These are phyloP conservation scores for Pterocarpus macrocarpus DNA, from an alignment of 306 rosid species.

Conservation along the genomic window DNA sequence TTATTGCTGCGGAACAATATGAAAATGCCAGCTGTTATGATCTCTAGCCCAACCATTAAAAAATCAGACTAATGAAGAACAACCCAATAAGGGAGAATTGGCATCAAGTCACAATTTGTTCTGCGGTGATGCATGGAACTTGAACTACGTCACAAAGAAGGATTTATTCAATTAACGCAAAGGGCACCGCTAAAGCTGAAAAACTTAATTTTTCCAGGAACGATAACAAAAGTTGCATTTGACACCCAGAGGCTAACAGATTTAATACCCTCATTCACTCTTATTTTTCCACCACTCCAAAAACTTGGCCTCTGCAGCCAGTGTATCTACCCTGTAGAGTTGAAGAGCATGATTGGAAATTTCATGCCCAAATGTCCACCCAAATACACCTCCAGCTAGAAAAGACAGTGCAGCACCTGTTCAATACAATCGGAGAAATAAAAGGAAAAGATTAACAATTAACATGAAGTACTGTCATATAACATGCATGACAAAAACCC, in stretches of 20 bases:
- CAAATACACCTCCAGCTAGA: conserved; percentile 79
- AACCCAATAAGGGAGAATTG: background rate
- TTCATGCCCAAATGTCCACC: conserved; percentile 69
- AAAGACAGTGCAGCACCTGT: conserved; percentile 82
- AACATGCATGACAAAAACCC: conserved; percentile 1
- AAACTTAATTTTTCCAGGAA: conserved; percentile 48
- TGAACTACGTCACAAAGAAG: conserved; percentile 38
- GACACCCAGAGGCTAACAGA: conserved; percentile 26
- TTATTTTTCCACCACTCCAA: conserved; percentile 85
- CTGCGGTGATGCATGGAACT: conserved; percentile 7
- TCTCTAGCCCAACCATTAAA: conserved; percentile 11
- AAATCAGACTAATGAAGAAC: background rate
- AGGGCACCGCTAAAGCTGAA: conserved; percentile 43
- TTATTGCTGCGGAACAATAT: background rate
- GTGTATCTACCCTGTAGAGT: conserved; percentile 85
- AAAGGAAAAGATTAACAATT: conserved; percentile 25
- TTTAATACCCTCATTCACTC: conserved; percentile 56
- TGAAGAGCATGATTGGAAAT: conserved; percentile 77
- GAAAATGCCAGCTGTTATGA: conserved; percentile 14
- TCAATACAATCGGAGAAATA: conserved; percentile 12
- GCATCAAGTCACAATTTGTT: conserved; percentile 38
- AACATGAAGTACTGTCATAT: conserved; percentile 11
- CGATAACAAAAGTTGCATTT: conserved; percentile 32
- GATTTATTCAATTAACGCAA: conserved; percentile 50
- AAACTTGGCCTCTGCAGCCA: conserved; percentile 79